These are phyloP conservation scores for Bryum argenteum DNA, from an alignment of 225 moss, liverwort and hornwort species.

Conservation along the genomic window DNA sequence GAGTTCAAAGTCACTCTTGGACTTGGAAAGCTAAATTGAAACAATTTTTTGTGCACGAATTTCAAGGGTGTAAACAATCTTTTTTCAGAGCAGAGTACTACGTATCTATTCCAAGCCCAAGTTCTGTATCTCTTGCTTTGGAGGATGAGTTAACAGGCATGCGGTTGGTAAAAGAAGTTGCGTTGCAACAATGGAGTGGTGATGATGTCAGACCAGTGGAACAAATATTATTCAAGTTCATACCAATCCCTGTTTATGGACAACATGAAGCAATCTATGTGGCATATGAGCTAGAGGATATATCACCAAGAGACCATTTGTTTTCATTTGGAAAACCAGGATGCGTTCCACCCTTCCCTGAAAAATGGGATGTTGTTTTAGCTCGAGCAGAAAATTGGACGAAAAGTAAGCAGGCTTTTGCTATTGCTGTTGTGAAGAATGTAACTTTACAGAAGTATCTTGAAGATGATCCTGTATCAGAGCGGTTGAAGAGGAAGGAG, in stretches of 20 bases:
- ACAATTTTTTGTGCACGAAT: constrained; percentile 4
- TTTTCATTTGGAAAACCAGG: constrained; percentile 6
- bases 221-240: constrained; percentile 7
- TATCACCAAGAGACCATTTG: constrained; percentile 4
- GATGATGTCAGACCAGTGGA: neutral
- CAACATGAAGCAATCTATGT: constrained; percentile 1
- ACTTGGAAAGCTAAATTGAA: constrained; percentile 9
- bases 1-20: constrained; percentile 9
- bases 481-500: constrained; percentile 1
- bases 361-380: constrained; percentile 10
- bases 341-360: constrained; percentile 5
- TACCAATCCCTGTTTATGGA: constrained; percentile 8
- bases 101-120: neutral
- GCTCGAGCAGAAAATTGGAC: neutral
- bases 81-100: constrained; percentile 3
- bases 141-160: constrained; percentile 5
- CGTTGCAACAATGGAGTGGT: constrained; percentile 2
- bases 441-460: constrained; percentile 5
- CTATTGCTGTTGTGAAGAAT: constrained; percentile 4
- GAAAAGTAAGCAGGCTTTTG: neutral
- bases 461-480: constrained; percentile 1
- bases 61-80: constrained; percentile 1
- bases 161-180: neutral
- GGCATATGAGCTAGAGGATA: constrained; percentile 7
- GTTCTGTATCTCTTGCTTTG: neutral